phyloP scores from a whole-genome alignment of 306 rosid species.

The Casuarina equisetifolia region DNA sequence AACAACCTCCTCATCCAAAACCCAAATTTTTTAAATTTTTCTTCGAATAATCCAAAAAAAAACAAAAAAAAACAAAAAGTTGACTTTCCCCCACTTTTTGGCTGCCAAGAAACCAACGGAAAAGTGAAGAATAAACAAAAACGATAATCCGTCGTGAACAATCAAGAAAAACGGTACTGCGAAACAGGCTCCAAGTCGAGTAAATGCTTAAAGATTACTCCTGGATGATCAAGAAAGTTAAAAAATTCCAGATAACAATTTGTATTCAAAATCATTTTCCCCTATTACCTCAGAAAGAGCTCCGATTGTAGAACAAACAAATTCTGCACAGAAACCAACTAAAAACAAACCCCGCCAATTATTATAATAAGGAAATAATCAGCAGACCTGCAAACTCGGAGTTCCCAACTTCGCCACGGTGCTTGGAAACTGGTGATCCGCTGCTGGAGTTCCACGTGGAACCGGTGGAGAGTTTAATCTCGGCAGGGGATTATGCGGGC shows the following conservation, averaged over 20 bases:
- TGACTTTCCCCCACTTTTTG: neutral
- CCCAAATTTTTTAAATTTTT: neutral
- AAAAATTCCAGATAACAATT: neutral
- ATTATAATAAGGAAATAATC: neutral
- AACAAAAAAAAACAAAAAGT: neutral
- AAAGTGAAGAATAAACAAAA: neutral
- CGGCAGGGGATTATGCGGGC: conserved; percentile 17
- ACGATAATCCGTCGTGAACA: neutral
- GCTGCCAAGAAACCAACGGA: neutral
- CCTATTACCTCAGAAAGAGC: conserved; percentile 9
- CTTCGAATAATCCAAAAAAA: neutral
- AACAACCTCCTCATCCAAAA: neutral
- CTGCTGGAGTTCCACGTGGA: conserved; percentile 21
- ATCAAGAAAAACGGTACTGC: neutral
- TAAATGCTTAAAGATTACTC: neutral
- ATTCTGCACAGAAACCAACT: too few relatives aligned
- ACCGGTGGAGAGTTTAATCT: neutral
- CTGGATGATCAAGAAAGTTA: neutral
- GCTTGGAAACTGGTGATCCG: conserved; percentile 31
- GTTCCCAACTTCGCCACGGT: conserved; percentile 6
- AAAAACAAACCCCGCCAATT: neutral
- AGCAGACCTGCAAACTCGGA: conserved; percentile 3
- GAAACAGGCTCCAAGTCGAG: neutral
- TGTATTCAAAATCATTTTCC: neutral
- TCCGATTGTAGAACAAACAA: neutral